A percentile compares a stretch with the other conserved stretches of the same genome.
phyloP scores from a whole-genome alignment of 441 rosid species.

The Pelargonium cotyledonis region DNA sequence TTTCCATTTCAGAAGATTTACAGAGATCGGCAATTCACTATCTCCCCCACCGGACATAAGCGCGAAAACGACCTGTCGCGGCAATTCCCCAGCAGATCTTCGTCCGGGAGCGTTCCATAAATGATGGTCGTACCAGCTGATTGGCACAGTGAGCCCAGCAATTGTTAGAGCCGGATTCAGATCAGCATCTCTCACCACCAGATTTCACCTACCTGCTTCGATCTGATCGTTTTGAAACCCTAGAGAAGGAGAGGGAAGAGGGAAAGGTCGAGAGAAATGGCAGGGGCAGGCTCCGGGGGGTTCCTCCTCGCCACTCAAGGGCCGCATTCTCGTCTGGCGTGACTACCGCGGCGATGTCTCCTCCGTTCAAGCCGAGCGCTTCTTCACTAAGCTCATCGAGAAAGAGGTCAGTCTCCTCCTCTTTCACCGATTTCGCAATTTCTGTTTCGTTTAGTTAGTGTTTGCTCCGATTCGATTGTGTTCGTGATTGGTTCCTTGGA shows the following conservation, averaged over 20 bases:
- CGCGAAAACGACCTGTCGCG: background rate
- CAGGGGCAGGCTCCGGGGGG: conserved; percentile 94
- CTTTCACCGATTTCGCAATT: background rate
- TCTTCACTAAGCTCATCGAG: conserved; percentile 95
- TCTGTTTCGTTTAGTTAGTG: background rate
- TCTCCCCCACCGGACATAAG: background rate
- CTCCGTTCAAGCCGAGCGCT: conserved; percentile 83
- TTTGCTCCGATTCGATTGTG: background rate
- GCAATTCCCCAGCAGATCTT: background rate
- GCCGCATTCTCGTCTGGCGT: conserved; percentile 95
- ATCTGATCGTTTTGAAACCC: background rate
- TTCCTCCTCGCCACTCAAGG: conserved; percentile 93
- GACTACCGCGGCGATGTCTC: conserved; percentile 96
- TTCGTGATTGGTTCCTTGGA: background rate
- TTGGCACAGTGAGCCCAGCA: background rate
- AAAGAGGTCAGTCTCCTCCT: conserved; percentile 54
- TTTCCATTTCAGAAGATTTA: conserved; percentile 4
- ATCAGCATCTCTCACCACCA: background rate
- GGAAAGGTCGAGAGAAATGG: conserved; percentile 30
- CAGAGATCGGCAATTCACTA: background rate
- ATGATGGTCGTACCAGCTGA: background rate
- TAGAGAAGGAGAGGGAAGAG: background rate
- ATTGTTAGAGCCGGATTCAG: background rate
- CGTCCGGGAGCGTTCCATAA: background rate
- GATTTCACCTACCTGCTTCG: conserved; percentile 2